Percentiles rank a stretch among this genome's conserved stretches.
These are phyloP conservation scores for Chytriomyces sp. DNA, from an alignment of 192 early-diverging fungal genomes.

Conservation along the genomic window DNA sequence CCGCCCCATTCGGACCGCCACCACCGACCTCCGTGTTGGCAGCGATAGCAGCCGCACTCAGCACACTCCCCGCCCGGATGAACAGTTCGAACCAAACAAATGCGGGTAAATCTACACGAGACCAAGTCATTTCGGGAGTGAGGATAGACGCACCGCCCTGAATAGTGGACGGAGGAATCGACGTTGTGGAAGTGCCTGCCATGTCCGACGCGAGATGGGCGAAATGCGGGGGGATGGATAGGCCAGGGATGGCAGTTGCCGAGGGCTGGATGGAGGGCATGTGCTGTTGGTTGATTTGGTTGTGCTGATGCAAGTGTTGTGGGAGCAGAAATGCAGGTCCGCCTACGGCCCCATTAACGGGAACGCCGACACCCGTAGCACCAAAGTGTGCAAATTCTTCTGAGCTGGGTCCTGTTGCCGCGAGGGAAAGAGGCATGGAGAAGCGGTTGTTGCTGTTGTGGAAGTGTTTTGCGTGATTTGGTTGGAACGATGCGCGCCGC, in stretches of 20 bases:
- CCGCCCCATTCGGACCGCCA: background rate
- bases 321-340: background rate
- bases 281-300: background rate
- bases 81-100: slow-evolving; percentile 37
- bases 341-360: too few relatives aligned
- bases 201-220: slow-evolving; percentile 1
- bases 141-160: slow-evolving; percentile 3
- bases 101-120: slow-evolving; percentile 25
- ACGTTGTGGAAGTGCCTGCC: background rate
- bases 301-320: background rate
- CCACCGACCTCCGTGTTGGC: background rate
- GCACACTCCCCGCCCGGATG: slow-evolving; percentile 28
- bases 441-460: background rate
- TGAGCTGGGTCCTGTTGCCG: background rate
- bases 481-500: background rate
- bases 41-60: slow-evolving; percentile 28
- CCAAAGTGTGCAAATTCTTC: background rate
- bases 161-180: background rate
- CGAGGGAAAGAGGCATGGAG: background rate
- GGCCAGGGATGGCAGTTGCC: slow-evolving; percentile 3
- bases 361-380: background rate
- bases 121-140: slow-evolving; percentile 29
- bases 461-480: background rate
- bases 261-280: slow-evolving; percentile 1
- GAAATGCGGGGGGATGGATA: slow-evolving; percentile 26